Evolutionary conservation across 2,329 filamentous ascomycete genomes (phyloP), one percentile per base, ranked within the genome.

Genomic region (Aureobasidium sp.): DNA sequence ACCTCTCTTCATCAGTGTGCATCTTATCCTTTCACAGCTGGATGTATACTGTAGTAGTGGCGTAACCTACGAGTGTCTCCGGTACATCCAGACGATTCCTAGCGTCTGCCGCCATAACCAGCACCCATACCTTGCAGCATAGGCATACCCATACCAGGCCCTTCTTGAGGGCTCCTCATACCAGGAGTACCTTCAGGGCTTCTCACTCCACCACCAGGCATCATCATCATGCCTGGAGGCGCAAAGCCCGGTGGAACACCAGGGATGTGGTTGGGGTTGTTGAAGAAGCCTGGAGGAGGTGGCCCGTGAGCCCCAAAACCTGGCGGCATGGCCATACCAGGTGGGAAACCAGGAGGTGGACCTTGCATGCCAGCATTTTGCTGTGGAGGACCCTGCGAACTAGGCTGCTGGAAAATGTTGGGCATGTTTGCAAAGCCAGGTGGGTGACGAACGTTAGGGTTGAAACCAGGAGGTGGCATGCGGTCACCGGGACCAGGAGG

Each of bases 351-450:
- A 6, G 48, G 54, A 5, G 41, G 48, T 24, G 22, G 47, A 11
- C 32, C 32, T 32, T 40, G 37, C 30, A 52, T 44, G 16, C 30
- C 19, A 19, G 25, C 50, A 44, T 29, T 42, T 41, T 38, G 55
- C 25, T 51, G 49, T 25, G 54, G 57, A 35, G 55, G 55, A 16
- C 50, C 54, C 30, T 56, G 59, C 29, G 55, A 57, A 42, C 55
- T 57, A 34, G 61, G 55, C n/a, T 59, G 54, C 49, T 57, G 60
- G 60, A 67, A 68, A 30, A 64, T 62, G 45, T 60, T 61, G 5
- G 62, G 60, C 25, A 63, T 60, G 39, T 57, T 60, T 39, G 59
- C 58, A 45, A 65, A 64, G 22, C 64, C 65, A 2, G 65, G 64
- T 17, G 63, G 64, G 39, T 66, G 63, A 8, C 64, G 63, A 57